Evolutionary conservation across 345 rosid genomes (phyloP).

Genomic region (Eucalyptus curtisii): DNA sequence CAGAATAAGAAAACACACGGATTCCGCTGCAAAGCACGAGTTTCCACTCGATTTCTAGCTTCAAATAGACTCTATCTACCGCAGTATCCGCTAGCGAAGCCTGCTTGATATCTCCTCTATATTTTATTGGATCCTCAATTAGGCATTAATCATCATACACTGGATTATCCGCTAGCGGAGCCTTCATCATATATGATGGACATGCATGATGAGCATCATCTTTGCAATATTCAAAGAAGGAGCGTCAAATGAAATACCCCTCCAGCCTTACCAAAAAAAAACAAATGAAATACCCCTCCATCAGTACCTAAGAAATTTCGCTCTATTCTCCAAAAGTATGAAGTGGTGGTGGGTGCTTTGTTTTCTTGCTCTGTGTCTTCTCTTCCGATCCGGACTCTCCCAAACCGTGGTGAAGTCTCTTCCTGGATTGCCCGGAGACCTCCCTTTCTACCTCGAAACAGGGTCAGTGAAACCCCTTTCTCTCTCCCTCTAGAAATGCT

Average conservation of each 20-base stretch:
- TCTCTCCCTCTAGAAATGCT: neutral
- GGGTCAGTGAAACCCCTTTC: neutral
- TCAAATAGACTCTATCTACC: neutral
- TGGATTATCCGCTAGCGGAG: no score
- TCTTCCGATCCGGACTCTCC: neutral
- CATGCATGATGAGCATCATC: neutral
- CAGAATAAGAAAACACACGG: neutral
- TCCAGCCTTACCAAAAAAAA: no score
- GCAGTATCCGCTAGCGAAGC: neutral
- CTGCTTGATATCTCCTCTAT: no score
- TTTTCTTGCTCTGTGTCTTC: neutral
- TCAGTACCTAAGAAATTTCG: neutral
- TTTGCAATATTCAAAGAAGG: neutral
- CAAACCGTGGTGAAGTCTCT: neutral
- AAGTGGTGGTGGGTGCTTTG: neutral
- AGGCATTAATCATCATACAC: neutral
- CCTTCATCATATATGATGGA: neutral
- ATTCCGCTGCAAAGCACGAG: neutral
- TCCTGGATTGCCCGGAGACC: slow-evolving; percentile 4
- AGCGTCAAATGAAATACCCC: neutral
- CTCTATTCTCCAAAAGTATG: neutral
- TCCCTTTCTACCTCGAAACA: slow-evolving; percentile 11
- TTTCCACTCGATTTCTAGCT: neutral
- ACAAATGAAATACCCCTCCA: no score
- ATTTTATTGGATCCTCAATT: neutral